A percentile compares a stretch with the other conserved stretches of the same genome.
Evolutionary conservation across 192 early-diverging fungal genomes (phyloP).

Genomic region (Entomortierella parvispora): DNA sequence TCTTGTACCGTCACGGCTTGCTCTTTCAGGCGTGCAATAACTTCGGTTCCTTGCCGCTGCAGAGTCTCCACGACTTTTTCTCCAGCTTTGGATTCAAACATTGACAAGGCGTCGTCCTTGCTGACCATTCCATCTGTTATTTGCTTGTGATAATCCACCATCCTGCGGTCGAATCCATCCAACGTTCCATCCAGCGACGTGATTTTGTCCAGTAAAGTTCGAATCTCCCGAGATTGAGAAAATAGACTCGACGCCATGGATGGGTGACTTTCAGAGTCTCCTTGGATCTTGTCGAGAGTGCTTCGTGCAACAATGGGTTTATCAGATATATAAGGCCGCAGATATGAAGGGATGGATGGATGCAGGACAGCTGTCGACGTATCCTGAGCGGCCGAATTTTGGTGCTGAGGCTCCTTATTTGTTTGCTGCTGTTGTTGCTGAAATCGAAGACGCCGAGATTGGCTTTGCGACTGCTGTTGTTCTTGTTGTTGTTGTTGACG

Average conservation of each 20-base stretch:
- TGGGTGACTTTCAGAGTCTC: background rate
- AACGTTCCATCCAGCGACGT: slow-evolving; percentile 10
- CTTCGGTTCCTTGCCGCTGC: background rate
- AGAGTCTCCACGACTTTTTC: background rate
- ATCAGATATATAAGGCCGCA: slow-evolving; percentile 18
- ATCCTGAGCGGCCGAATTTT: background rate
- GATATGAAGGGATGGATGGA: slow-evolving; percentile 6
- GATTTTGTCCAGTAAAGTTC: slow-evolving; percentile 5
- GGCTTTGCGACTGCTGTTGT: too few species aligned
- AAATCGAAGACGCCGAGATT: too few species aligned
- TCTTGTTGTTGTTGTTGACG: too few species aligned
- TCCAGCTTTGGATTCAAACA: background rate
- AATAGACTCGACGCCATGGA: slow-evolving; percentile 10
- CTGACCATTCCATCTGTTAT: background rate
- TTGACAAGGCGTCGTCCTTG: background rate
- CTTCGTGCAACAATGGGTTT: background rate
- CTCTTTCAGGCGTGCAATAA: background rate
- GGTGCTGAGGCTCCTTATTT: too few species aligned
- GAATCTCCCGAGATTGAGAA: slow-evolving; percentile 21
- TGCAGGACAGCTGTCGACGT: background rate
- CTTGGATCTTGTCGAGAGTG: background rate
- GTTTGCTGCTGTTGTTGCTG: too few species aligned
- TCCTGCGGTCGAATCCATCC: background rate
- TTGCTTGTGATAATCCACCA: slow-evolving; percentile 3
- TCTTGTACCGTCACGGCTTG: background rate